These are phyloP conservation scores for Xylaria nigripes DNA, from an alignment of 495 filamentous ascomycete species.

Conservation along the genomic window DNA sequence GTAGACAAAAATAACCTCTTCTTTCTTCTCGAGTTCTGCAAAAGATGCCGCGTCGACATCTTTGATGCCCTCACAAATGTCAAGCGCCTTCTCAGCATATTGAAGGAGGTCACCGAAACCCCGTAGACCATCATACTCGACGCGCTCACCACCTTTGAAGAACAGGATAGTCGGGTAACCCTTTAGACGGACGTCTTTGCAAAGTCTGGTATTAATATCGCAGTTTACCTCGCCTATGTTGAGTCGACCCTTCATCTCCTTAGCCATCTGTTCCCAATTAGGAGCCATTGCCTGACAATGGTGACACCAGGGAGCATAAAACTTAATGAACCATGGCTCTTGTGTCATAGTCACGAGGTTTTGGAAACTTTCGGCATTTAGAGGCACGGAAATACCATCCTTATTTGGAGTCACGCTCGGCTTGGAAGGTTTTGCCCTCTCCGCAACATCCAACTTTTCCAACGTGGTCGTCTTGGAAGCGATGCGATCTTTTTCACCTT, in stretches of 20 bases:
- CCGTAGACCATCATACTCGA: slow-evolving; percentile 88
- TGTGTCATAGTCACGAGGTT: slow-evolving; percentile 74
- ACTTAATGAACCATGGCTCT: slow-evolving; percentile 97
- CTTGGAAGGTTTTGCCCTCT: slow-evolving; percentile 32
- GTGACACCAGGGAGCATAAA: slow-evolving; percentile 94
- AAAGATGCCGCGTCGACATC: slow-evolving; percentile 72
- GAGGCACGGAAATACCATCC: slow-evolving; percentile 60
- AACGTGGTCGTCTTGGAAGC: slow-evolving; percentile 19
- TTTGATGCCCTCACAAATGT: slow-evolving; percentile 63
- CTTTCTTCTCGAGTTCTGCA: slow-evolving; percentile 78
- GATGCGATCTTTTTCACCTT: slow-evolving; percentile 2
- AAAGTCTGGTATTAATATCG: slow-evolving; percentile 71
- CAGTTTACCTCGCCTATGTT: slow-evolving; percentile 97
- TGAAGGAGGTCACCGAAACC: slow-evolving; percentile 83
- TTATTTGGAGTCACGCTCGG: slow-evolving; percentile 56
- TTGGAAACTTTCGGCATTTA: slow-evolving; percentile 82
- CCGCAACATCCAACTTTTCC: slow-evolving; percentile 22
- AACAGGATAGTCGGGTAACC: slow-evolving; percentile 86
- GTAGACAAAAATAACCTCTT: slow-evolving; percentile 94
- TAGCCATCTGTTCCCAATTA: slow-evolving; percentile 80
- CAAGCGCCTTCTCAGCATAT: slow-evolving; percentile 80
- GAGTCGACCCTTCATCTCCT: slow-evolving; percentile 76
- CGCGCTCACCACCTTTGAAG: slow-evolving; percentile 84
- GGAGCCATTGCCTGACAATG: slow-evolving; percentile 91
- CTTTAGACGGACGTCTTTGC: slow-evolving; percentile 73